Evolutionary conservation across 805 yeast genomes (phyloP).

Genomic region (Kazachstania bromeliacearum): DNA sequence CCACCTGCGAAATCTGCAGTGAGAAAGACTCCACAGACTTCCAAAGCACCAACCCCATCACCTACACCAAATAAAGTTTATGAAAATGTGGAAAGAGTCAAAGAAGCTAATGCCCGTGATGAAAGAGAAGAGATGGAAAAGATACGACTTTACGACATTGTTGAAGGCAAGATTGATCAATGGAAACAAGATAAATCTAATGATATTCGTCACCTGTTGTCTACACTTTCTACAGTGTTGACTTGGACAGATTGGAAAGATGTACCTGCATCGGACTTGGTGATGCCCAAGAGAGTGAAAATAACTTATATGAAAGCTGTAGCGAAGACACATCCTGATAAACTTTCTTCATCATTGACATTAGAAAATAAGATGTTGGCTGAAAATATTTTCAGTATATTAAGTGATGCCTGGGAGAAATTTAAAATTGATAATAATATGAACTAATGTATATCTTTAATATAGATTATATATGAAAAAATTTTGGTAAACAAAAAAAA

Average conservation of each 20-base stretch:
- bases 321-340: conserved; percentile 84
- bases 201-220: conserved; percentile 67
- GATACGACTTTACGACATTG: conserved; percentile 52
- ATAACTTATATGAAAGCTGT: conserved; percentile 82
- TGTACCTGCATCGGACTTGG: conserved; percentile 63
- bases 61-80: conserved; percentile 2
- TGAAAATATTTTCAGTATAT: conserved; percentile 70
- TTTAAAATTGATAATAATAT: conserved; percentile 55
- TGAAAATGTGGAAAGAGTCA: conserved; percentile 43
- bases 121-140: conserved; percentile 47
- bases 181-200: conserved; percentile 77
- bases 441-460: conserved; percentile 7
- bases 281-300: conserved; percentile 84
- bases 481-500: not conserved
- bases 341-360: conserved; percentile 44
- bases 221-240: conserved; percentile 57
- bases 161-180: conserved; percentile 40
- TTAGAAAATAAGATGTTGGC: conserved; percentile 75
- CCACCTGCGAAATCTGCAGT: conserved; percentile 31
- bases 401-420: conserved; percentile 85
- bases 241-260: conserved; percentile 65
- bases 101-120: conserved; percentile 34
- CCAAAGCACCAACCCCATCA: conserved; percentile 11
- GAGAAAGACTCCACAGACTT: conserved; percentile 30
- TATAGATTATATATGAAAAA: not conserved